Percentiles rank a stretch among this genome's conserved stretches.
Conservation (phyloP, 768 basidiomycete genomes). For the Leucosporidium creatinivorum region DNA sequence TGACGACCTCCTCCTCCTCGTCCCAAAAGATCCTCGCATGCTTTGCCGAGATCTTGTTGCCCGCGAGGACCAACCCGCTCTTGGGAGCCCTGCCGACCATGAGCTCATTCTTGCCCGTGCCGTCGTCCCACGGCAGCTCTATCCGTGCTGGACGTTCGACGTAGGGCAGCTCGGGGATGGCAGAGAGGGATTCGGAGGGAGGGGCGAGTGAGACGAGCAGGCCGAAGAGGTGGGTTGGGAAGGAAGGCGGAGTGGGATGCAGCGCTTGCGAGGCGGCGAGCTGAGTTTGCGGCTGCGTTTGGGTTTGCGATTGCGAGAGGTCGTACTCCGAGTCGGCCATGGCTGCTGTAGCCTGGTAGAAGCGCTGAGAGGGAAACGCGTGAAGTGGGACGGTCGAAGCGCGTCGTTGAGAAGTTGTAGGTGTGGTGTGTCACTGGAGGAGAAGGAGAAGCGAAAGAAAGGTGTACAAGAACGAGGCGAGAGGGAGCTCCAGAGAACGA, state of each 20-base stretch:
- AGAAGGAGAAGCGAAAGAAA: no score
- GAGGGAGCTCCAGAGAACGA: no score
- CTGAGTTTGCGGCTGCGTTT: slow-evolving; percentile 27
- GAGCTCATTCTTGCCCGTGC: background rate
- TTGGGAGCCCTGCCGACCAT: slow-evolving; percentile 17
- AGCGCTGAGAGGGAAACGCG: no score
- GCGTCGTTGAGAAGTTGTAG: no score
- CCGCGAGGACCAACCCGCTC: slow-evolving; percentile 16
- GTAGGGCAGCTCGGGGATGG: background rate
- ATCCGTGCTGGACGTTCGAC: slow-evolving; percentile 10
- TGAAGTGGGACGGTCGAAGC: no score
- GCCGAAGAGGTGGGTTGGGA: slow-evolving; percentile 8
- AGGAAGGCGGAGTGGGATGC: background rate
- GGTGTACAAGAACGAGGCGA: no score
- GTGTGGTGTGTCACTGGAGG: no score
- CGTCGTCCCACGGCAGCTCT: slow-evolving; percentile 6
- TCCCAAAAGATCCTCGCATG: slow-evolving; percentile 18
- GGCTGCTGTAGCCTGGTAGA: no score
- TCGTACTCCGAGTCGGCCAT: background rate
- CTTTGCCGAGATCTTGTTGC: slow-evolving; percentile 14
- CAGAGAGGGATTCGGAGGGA: background rate
- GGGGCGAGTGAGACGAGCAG: slow-evolving; percentile 8
- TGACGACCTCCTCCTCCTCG: slow-evolving; percentile 6
- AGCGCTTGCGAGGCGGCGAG: background rate
- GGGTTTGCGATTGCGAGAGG: slow-evolving; percentile 5